Evolutionary conservation across 371 early-diverging fungal genomes (phyloP).

Genomic region (Rhizopus stolonifer): DNA sequence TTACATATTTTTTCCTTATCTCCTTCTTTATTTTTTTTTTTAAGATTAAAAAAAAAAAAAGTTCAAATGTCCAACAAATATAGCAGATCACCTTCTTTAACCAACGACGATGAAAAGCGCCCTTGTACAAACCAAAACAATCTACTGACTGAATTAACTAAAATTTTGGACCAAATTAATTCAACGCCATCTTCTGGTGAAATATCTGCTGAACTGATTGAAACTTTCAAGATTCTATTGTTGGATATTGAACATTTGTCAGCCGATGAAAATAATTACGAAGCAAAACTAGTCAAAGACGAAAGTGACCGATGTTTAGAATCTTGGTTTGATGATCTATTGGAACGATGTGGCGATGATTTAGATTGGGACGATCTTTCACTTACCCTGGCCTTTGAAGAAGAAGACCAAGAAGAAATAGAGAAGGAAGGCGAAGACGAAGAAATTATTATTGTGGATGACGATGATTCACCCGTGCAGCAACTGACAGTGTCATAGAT

Average conservation of each 20-base stretch:
- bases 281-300: constrained; percentile 36
- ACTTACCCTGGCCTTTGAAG: background rate
- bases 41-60: too few relatives aligned
- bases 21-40: too few relatives aligned
- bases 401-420: constrained; percentile 22
- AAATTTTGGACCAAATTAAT: constrained; percentile 39
- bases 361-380: background rate
- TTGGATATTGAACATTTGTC: constrained; percentile 31
- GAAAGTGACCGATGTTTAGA: constrained; percentile 43
- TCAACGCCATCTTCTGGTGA: constrained; percentile 50
- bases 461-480: constrained; percentile 8
- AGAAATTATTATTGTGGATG: constrained; percentile 20
- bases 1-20: too few relatives aligned
- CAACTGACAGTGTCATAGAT: background rate
- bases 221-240: constrained; percentile 41
- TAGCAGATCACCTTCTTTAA: constrained; percentile 13
- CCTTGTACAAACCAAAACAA: constrained; percentile 3
- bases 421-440: constrained; percentile 15
- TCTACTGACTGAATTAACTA: constrained; percentile 31
- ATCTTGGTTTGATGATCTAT: constrained; percentile 46
- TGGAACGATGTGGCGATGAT: constrained; percentile 35
- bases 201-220: constrained; percentile 43
- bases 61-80: constrained; percentile 17
- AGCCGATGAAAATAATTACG: constrained; percentile 15
- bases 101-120: background rate